Conservation (phyloP, 257 asterid genomes). For the Jasminum sambac region DNA sequence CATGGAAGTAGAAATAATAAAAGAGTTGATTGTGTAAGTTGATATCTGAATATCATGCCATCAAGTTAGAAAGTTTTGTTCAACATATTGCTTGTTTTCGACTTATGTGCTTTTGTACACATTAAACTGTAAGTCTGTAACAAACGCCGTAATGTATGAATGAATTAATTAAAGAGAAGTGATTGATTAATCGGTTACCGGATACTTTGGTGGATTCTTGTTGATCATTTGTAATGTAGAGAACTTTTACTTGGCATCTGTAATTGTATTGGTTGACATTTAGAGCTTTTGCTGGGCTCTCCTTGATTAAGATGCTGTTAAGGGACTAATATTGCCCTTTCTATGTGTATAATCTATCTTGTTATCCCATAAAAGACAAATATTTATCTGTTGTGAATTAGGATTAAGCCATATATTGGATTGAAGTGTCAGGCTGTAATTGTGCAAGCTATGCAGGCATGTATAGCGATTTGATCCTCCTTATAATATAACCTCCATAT, state of each 20-base stretch:
- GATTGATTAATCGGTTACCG: constrained; percentile 1
- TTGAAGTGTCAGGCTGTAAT: neutral
- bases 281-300: constrained; percentile 14
- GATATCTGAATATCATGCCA: constrained; percentile 4
- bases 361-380: constrained; percentile 11
- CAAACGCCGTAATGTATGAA: neutral
- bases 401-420: neutral
- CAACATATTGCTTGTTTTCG: constrained; percentile 15
- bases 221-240: constrained; percentile 5
- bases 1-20: neutral
- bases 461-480: neutral
- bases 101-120: constrained; percentile 6
- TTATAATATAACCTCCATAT: constrained; percentile 16
- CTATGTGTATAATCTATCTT: constrained; percentile 2
- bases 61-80: constrained; percentile 9
- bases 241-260: constrained; percentile 13
- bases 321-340: neutral
- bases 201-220: neutral
- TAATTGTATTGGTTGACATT: constrained; percentile 18
- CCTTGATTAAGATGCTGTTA: constrained; percentile 7
- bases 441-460: neutral
- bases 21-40: neutral
- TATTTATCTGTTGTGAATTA: constrained; percentile 4
- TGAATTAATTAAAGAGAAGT: neutral
- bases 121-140: constrained; percentile 3